A percentile compares a stretch with the other conserved stretches of the same genome.
These are phyloP conservation scores for Trematosphaeria pertusa DNA, from an alignment of 2,329 filamentous ascomycete species.

Conservation along the genomic window DNA sequence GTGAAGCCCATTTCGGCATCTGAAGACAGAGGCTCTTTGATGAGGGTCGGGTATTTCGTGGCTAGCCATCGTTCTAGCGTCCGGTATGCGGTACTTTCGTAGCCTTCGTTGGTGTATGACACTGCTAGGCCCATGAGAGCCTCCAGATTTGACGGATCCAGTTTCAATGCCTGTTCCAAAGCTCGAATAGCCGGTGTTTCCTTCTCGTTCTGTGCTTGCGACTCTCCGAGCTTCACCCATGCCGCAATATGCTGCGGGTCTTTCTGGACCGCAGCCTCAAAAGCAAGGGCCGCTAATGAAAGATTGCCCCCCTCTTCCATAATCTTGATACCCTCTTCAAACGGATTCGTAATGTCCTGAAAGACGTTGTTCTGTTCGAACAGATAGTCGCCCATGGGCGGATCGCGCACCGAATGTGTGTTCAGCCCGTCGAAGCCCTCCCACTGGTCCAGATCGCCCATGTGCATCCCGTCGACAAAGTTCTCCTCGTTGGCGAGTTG, in stretches of 20 bases:
- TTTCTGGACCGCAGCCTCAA: constrained; percentile 94
- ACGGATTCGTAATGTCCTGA: constrained; percentile 79
- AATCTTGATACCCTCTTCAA: constrained; percentile 90
- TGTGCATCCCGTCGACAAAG: constrained; percentile 64
- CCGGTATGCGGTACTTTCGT: constrained; percentile 94
- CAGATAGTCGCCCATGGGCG: constrained; percentile 85
- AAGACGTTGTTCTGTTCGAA: constrained; percentile 97
- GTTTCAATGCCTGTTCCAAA: constrained; percentile 85
- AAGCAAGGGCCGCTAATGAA: constrained; percentile 89
- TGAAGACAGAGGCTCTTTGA: constrained; percentile 74
- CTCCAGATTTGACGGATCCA: constrained; percentile 84
- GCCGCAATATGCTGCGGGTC: constrained; percentile 87
- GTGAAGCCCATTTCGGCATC: constrained; percentile 91
- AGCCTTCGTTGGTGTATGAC: constrained; percentile 98
- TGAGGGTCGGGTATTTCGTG: constrained; percentile 88
- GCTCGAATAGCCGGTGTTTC: constrained; percentile 95
- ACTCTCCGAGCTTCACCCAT: constrained; percentile 89
- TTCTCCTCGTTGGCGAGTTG: constrained; percentile 73
- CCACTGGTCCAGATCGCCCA: constrained; percentile 83
- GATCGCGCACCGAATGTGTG: constrained; percentile 73
- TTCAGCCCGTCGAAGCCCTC: constrained; percentile 74
- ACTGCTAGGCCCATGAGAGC: constrained; percentile 96
- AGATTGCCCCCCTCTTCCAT: constrained; percentile 94
- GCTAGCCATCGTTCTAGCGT: constrained; percentile 96
- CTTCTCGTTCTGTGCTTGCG: constrained; percentile 98